Evolutionary conservation across 768 basidiomycete genomes (phyloP).

Genomic region (Russula virescens): DNA sequence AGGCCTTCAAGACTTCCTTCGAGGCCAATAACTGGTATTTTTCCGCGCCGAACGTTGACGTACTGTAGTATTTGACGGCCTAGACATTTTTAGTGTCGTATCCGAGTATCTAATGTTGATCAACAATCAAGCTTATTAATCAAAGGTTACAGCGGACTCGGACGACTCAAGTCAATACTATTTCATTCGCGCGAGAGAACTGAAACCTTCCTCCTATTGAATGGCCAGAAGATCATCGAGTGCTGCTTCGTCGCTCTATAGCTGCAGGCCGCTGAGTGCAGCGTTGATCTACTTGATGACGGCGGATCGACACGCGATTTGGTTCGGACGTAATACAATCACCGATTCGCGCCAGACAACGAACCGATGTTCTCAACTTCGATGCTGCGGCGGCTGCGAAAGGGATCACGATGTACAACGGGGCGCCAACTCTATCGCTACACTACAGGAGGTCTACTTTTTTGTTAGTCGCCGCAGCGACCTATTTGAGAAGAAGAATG

Average conservation of each 20-base stretch:
- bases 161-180: neutral
- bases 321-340: too few species aligned
- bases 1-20: conserved; percentile 76
- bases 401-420: too few species aligned
- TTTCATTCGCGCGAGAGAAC: neutral
- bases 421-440: too few species aligned
- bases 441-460: too few species aligned
- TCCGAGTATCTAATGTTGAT: conserved; percentile 35
- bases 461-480: too few species aligned
- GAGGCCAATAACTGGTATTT: conserved; percentile 44
- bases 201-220: conserved; percentile 44
- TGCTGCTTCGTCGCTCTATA: conserved; percentile 30
- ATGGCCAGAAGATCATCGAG: conserved; percentile 64
- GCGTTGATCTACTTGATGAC: too few species aligned
- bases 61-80: conserved; percentile 86
- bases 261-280: too few species aligned
- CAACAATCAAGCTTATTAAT: neutral
- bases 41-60: conserved; percentile 47
- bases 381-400: too few species aligned
- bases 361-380: too few species aligned
- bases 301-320: too few species aligned
- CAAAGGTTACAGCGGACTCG: too few species aligned
- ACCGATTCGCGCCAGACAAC: too few species aligned
- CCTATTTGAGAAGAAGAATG: neutral
- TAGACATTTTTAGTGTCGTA: conserved; percentile 84